Base-by-base conservation (phyloP, 352 stramenopile species). In the Pythium vanterpoolii region DNA sequence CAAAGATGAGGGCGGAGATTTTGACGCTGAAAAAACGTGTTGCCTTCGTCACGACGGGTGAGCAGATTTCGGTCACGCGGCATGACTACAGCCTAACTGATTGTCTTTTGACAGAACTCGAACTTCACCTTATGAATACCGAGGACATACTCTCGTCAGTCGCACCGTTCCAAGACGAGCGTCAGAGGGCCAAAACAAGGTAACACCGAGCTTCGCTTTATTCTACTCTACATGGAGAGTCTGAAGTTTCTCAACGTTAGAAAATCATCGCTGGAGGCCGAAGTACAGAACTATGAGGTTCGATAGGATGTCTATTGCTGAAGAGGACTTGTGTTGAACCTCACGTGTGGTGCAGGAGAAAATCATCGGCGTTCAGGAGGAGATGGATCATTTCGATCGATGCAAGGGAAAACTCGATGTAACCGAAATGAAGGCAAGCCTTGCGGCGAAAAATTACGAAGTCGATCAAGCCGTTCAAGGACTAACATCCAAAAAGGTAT, bases 11-110 rank as follows among this genome's bases (percentile, higher is more conserved):
- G 43, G 30, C 27, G 5, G 65, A 72, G 28, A 62, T 60, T 43
- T 33, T 31, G 4, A 72, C 59, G 14, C n/a, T 72, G 38, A 64
- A 51, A 44, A 72, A 63, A 43, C 47, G 65, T 5, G 53, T 72
- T 9, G 24, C 59, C 5, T 72, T 72, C 27, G 14, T 72, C 23
- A 28, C 24, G 27, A 51, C 21, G 27, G 44, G 44, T 51, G 21
- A 16, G 44, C 36, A 11, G 11, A 8, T 16, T 3, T 46, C 8
- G 5, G 6, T 3, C 13, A 27, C 13, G 14, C 2, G 24, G 42
- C 5, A 21, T 21, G 16, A 28, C 5, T 19, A 11, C 23, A 45
- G 2, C 16, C 31, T 6, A 14, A 26, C 16, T 26, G 6, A 16
- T 46, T 14, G 36, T 36, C n/a, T 49, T 24, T 51, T 16, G 1